Base-by-base conservation (phyloP, 2,329 filamentous ascomycete species). In the Juglanconis sp. region DNA sequence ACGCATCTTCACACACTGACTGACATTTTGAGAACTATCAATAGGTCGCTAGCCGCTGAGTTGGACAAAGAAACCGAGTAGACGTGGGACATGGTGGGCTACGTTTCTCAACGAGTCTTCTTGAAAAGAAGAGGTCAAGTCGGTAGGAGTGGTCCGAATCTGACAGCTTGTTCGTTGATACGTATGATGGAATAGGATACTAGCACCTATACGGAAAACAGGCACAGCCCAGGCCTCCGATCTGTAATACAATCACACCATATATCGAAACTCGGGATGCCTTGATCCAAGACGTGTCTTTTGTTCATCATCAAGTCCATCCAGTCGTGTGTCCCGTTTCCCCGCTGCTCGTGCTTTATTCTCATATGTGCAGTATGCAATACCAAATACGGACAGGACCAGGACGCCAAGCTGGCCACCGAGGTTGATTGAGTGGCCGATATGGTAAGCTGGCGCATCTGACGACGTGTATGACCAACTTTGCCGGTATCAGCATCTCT, bases 361-460 rank as follows among this genome's bases (percentile, higher is more conserved):
- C 71, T 86, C 84, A 68, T 77, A 79, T 17, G 74, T 64, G 67
- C 81, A 83, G 66, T 85, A 86, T 11, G 72, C 47, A 48, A 86
- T 80, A 15, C 82, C 82, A 31, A 74, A 76, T 4, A 76, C 38
- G 2, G 81, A 70, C 5, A 86, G 73, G 24, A 76, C 61, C 3
- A 81, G 67, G 4, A 77, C 76, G 11, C 68, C 68, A 17, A 79
- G 69, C 67, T 85, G 81, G 1, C 80, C 80, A 4, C 65, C 73
- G 50, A 86, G 73, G 66, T 86, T 86, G 75, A 86, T 86, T 4
- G 80, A 79, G 68, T 84, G 80, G 31, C 81, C 81, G 54, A 75
- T 78, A 36, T 70, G 73, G 65, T 80, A 84, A 48, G 74, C 69
- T 1, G 81, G 80, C 0, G 70, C 76, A 61, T 84, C 80, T 10